Conservation (phyloP, 371 early-diverging fungal genomes). For the Gilbertella persicaria region DNA sequence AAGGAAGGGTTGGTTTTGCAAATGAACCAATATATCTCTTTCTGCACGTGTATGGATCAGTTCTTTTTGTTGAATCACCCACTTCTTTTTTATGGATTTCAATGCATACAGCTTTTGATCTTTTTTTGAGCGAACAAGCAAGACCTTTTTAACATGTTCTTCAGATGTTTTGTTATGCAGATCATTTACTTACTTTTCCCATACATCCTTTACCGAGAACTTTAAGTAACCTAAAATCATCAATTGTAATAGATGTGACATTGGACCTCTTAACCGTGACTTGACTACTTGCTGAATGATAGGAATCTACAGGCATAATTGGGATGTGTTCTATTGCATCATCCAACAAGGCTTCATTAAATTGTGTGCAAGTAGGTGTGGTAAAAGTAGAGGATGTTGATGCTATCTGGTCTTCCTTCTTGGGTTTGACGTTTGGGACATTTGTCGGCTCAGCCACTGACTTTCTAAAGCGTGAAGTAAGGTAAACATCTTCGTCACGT, state of each 20-base stretch:
- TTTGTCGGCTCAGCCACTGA: too few relatives aligned
- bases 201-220: slow-evolving; percentile 63
- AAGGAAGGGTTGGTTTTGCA: slow-evolving; percentile 71
- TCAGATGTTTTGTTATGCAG: too few relatives aligned
- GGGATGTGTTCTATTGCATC: too few relatives aligned
- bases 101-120: slow-evolving; percentile 62
- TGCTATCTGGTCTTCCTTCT: too few relatives aligned
- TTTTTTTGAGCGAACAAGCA: slow-evolving; percentile 58
- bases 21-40: slow-evolving; percentile 65
- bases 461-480: slow-evolving; percentile 14
- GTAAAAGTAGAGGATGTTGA: too few relatives aligned
- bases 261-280: too few relatives aligned
- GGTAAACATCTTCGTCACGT: slow-evolving; percentile 38
- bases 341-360: too few relatives aligned
- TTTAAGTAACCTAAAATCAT: slow-evolving; percentile 55
- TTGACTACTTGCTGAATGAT: too few relatives aligned
- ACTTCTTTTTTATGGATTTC: slow-evolving; percentile 72
- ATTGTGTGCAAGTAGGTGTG: too few relatives aligned
- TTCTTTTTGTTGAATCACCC: slow-evolving; percentile 63
- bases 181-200: slow-evolving; percentile 47
- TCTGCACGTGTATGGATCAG: slow-evolving; percentile 68
- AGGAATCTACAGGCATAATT: too few relatives aligned
- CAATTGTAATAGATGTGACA: slow-evolving; percentile 8
- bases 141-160: too few relatives aligned
- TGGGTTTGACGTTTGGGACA: too few relatives aligned